Evolutionary conservation across 805 yeast species (phyloP), one percentile per base, ranked within the genome.

Genomic region (Candida bentonensis): DNA sequence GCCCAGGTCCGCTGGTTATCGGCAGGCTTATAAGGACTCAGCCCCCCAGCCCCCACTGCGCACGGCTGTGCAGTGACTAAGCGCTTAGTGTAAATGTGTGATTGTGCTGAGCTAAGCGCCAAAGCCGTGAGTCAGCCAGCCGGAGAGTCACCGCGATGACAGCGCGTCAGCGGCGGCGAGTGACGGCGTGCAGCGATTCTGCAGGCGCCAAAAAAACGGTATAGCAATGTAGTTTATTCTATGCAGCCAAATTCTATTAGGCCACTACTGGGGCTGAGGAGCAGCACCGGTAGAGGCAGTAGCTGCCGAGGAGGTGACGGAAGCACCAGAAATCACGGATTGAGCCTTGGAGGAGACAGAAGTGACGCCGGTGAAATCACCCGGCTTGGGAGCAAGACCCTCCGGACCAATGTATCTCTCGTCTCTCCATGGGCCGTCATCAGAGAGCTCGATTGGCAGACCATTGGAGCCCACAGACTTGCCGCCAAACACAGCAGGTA

Each of bases 341-440:
- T 41, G 25, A 25, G 33, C 33, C 22, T 15, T 22, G 11, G 25
- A 15, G 15, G 15, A 23, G 22, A 40, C 46, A n/a, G 48, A 28
- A 26, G 40, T 34, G 26, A 41, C 26, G 39, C 41, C 43, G 28
- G 41, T 39, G 15, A 39, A 22, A 30, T 40, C 45, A 15, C 42
- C 36, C 7, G 42, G 22, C n/a, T 27, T 34, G 17, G 96, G 96
- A 44, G 94, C 95, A 64, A 80, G 85, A 51, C 96, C 96, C 67
- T 88, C 97, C 47, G 95, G 94, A 13, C 96, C 97, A 60, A 87
- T 80, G 65, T 58, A 89, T 65, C 82, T 56, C 25, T 79, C 69
- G 49, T 89, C 92, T 73, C 96, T 83, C 98, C 98, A 92, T 51
- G 98, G 98, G 53, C 98, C 98, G 52, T 81, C 69, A 61, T 92